Percentiles rank a stretch among this genome's conserved stretches.
Evolutionary conservation across 805 yeast species (phyloP).

Genomic region (Candida saitoana): DNA sequence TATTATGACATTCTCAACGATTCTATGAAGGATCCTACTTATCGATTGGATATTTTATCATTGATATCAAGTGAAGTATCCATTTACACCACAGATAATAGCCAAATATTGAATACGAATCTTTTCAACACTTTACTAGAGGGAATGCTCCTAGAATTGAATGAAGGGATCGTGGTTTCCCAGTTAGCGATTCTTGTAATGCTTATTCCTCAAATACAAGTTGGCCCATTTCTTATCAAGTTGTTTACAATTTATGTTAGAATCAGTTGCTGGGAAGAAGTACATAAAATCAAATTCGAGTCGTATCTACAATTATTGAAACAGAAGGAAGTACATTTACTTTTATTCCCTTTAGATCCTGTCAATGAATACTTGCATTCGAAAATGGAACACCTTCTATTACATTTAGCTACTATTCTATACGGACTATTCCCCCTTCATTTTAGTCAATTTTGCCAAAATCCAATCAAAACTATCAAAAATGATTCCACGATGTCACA

Average conservation of each 20-base stretch:
- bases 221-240: constrained; percentile 31
- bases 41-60: constrained; percentile 36
- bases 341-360: not conserved
- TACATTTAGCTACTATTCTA: constrained; percentile 42
- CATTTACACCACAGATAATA: constrained; percentile 19
- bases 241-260: constrained; percentile 45
- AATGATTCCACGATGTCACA: not conserved
- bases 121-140: constrained; percentile 35
- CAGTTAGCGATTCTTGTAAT: constrained; percentile 28
- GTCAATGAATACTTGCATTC: constrained; percentile 8
- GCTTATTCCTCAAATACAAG: constrained; percentile 42
- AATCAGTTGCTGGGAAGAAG: constrained; percentile 23
- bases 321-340: too few relatives aligned
- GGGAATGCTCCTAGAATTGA: constrained; percentile 39
- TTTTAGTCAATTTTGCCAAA: constrained; percentile 37
- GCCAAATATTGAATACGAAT: constrained; percentile 28
- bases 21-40: constrained; percentile 25
- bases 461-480: constrained; percentile 34
- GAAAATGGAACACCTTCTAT: constrained; percentile 20
- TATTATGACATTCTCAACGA: constrained; percentile 37
- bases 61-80: constrained; percentile 34
- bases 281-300: constrained; percentile 7
- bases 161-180: constrained; percentile 36
- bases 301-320: not conserved
- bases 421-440: constrained; percentile 59